Evolutionary conservation across 2,329 filamentous ascomycete species (phyloP), one percentile per base, ranked within the genome.

Genomic region (Macrophomina phaseolina): DNA sequence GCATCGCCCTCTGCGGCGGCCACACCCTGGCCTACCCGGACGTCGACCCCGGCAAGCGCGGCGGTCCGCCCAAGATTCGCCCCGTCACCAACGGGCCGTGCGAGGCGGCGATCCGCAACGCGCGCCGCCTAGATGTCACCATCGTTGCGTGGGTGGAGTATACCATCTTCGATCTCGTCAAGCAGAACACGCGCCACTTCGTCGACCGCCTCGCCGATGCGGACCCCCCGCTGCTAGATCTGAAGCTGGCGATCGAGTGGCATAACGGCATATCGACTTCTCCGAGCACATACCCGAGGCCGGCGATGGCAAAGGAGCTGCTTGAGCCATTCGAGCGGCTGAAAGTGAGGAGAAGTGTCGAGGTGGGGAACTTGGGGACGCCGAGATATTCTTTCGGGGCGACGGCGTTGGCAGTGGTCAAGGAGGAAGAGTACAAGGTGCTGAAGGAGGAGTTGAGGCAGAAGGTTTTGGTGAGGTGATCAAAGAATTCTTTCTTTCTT

Each of bases 1-100:
- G 64, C 42, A 52, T 66, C 53, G 18, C 45, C 5, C 64, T 66
- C 30, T 49, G 42, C 9, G 42, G 64, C 12, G 64, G 64, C 18
- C 30, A 38, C 4, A 5, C 16, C 4, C 32, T 65, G n/a, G 56
- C 63, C 16, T 56, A 56, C 51, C 40, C 53, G 12, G 64, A 58
- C 5, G 51, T 58, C 45, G 64, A 66, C 34, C 45, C 60, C 45
- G 53, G 64, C 30, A 66, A 66, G 64, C 64, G 40, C 45, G 46
- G 53, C 52, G 64, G 52, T 6, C 64, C 64, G 30, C 1, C 12
- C 32, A 49, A 36, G 38, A 36, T 66, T n/a, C 42, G 40, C 7
- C n/a, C 23, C 1, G 42, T 52, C 12, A 32, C 0, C 9, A 30
- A n/a, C 28, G 40, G 5, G 6, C 5, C 9, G 11, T 56, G 49